Conservation (phyloP, 441 rosid genomes). For the Erodium trifolium region DNA sequence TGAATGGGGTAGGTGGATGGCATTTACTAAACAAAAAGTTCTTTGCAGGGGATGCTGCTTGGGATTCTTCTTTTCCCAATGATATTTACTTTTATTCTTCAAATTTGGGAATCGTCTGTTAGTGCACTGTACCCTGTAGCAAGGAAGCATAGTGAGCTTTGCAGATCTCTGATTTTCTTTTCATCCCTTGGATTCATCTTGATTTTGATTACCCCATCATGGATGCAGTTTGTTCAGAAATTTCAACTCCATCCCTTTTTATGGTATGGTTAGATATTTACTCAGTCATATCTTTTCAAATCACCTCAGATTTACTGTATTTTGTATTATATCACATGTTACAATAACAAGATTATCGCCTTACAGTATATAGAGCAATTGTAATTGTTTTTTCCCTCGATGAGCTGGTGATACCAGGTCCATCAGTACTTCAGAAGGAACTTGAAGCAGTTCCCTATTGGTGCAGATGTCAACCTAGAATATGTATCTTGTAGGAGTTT, state of each 20-base stretch:
- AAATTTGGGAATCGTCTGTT: constrained; percentile 24
- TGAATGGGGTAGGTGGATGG: constrained; percentile 16
- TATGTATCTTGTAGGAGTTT: neutral
- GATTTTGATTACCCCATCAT: constrained; percentile 47
- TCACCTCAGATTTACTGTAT: neutral
- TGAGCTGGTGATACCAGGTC: neutral
- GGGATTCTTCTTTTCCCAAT: constrained; percentile 70
- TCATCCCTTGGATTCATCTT: constrained; percentile 41
- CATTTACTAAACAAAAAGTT: constrained; percentile 12
- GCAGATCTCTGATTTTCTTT: constrained; percentile 52
- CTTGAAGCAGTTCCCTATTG: neutral
- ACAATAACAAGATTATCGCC: neutral
- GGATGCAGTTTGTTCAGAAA: constrained; percentile 78
- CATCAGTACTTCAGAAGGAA: neutral
- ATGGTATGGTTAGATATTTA: constrained; percentile 42
- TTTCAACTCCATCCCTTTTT: constrained; percentile 67
- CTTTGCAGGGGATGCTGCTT: constrained; percentile 62
- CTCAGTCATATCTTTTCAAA: neutral
- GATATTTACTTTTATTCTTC: constrained; percentile 43
- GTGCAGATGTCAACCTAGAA: neutral
- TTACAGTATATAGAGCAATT: neutral
- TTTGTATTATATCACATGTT: neutral
- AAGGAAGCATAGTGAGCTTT: constrained; percentile 31
- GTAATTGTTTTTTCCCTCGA: neutral
- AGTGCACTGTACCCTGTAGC: constrained; percentile 22